A percentile compares a stretch with the other conserved stretches of the same genome.
These are phyloP conservation scores for Trifolium fragiferum DNA, from an alignment of 306 rosid genomes.

Conservation along the genomic window DNA sequence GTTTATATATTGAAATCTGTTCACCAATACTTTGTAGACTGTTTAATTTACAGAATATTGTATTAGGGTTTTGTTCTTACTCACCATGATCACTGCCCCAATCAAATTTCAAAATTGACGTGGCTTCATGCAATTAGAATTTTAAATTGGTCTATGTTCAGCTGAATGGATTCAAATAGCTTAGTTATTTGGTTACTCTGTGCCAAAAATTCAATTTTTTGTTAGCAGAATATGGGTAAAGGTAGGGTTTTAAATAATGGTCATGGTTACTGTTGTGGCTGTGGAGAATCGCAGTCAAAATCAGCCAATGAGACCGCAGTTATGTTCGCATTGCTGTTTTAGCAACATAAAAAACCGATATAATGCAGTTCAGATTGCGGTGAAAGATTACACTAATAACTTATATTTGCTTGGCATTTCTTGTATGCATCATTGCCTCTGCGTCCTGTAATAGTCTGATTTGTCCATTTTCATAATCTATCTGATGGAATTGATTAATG, in stretches of 20 bases:
- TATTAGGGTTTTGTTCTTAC: neutral
- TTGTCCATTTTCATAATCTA: neutral
- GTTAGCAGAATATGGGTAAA: neutral
- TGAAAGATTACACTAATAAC: neutral
- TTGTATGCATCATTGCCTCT: neutral
- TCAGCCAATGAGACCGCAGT: neutral
- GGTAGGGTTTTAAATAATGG: neutral
- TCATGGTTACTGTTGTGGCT: neutral
- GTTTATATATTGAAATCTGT: neutral
- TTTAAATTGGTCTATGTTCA: neutral
- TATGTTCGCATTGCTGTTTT: neutral
- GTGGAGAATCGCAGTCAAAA: neutral
- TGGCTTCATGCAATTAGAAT: neutral
- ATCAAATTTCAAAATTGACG: neutral
- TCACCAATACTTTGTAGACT: neutral
- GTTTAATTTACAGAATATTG: neutral
- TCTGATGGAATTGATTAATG: neutral
- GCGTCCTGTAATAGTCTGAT: neutral
- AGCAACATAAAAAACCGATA: neutral
- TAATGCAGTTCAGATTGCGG: too few species aligned
- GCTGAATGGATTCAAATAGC: neutral
- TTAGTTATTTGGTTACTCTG: neutral
- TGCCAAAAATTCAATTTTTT: neutral
- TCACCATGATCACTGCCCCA: neutral
- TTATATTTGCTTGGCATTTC: neutral